Evolutionary conservation across 805 yeast genomes (phyloP).

Genomic region (Wickerhamiella azyma): DNA sequence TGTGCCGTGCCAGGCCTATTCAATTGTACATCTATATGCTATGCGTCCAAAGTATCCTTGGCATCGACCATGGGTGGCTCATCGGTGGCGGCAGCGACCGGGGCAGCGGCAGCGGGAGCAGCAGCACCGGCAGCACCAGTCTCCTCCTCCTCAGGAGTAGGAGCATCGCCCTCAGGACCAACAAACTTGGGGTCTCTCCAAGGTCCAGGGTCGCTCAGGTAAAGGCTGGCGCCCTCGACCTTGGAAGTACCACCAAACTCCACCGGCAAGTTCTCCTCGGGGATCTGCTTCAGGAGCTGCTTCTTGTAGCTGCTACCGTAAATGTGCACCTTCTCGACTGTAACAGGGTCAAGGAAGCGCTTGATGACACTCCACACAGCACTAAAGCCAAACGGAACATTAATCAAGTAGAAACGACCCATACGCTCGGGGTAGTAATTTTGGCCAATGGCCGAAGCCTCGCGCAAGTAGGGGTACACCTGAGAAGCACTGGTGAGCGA

Average conservation of each 20-base stretch:
- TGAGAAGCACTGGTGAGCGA: conserved; percentile 72
- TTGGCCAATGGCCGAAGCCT: conserved; percentile 90
- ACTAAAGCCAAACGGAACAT: conserved; percentile 95
- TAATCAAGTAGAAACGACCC: conserved; percentile 93
- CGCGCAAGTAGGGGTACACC: conserved; percentile 78
- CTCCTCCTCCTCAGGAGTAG: conserved; percentile 23
- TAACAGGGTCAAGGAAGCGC: conserved; percentile 93
- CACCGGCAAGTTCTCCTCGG: conserved; percentile 78
- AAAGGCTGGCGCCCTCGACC: conserved; percentile 48
- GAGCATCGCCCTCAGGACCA: conserved; percentile 95
- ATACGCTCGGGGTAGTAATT: conserved; percentile 97
- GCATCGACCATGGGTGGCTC: not conserved
- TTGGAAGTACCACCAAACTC: conserved; percentile 80
- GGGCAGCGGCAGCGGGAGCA: not conserved
- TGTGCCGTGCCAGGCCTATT: too few species aligned
- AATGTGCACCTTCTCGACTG: conserved; percentile 87
- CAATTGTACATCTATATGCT: not conserved
- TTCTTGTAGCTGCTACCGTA: conserved; percentile 64
- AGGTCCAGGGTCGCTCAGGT: conserved; percentile 85
- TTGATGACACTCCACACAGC: conserved; percentile 85
- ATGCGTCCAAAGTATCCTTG: not conserved
- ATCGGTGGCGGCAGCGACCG: not conserved
- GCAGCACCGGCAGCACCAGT: not conserved
- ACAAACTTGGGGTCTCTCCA: conserved; percentile 85
- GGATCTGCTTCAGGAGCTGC: conserved; percentile 82